Conservation (phyloP, 768 basidiomycete species). For the Boletellus sp. region DNA sequence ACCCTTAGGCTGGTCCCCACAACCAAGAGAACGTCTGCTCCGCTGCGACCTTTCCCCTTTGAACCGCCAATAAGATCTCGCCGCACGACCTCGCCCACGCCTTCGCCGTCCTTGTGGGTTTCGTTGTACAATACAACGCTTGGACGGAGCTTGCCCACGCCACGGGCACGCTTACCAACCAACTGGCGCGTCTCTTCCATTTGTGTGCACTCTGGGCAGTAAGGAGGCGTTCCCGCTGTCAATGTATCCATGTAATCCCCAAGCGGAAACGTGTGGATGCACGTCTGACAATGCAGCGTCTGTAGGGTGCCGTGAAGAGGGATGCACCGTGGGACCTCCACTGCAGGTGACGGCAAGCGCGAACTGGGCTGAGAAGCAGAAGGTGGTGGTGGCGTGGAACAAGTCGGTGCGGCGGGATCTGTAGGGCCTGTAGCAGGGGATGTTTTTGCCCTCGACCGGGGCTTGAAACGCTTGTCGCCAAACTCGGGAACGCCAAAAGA, state of each 20-base stretch:
- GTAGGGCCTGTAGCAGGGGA: slow-evolving; percentile 10
- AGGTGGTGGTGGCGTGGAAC: slow-evolving; percentile 14
- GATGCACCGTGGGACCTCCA: slow-evolving; percentile 73
- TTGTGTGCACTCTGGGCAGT: slow-evolving; percentile 76
- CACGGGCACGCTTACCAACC: slow-evolving; percentile 73
- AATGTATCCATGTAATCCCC: slow-evolving; percentile 58
- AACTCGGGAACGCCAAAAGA: slow-evolving; percentile 80
- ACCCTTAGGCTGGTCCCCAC: slow-evolving; percentile 88
- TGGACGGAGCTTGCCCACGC: slow-evolving; percentile 76
- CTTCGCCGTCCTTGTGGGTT: slow-evolving; percentile 79
- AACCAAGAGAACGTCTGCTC: slow-evolving; percentile 82
- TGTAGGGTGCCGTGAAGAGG: slow-evolving; percentile 87
- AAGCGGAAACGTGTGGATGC: slow-evolving; percentile 69
- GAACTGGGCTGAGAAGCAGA: slow-evolving; percentile 23
- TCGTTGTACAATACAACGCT: slow-evolving; percentile 93
- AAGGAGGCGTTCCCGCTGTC: slow-evolving; percentile 57
- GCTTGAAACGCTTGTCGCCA: slow-evolving; percentile 52
- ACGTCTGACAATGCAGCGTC: slow-evolving; percentile 75
- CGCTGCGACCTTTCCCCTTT: slow-evolving; percentile 62
- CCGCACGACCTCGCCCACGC: slow-evolving; percentile 80
- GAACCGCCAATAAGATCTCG: slow-evolving; percentile 72
- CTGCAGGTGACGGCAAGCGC: slow-evolving; percentile 49
- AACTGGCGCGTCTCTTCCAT: slow-evolving; percentile 67
- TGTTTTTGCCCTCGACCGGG: slow-evolving; percentile 45
- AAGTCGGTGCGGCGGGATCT: slow-evolving; percentile 13